phyloP scores from a whole-genome alignment of 306 rosid genomes.

The Ammopiptanthus mongolicus region DNA sequence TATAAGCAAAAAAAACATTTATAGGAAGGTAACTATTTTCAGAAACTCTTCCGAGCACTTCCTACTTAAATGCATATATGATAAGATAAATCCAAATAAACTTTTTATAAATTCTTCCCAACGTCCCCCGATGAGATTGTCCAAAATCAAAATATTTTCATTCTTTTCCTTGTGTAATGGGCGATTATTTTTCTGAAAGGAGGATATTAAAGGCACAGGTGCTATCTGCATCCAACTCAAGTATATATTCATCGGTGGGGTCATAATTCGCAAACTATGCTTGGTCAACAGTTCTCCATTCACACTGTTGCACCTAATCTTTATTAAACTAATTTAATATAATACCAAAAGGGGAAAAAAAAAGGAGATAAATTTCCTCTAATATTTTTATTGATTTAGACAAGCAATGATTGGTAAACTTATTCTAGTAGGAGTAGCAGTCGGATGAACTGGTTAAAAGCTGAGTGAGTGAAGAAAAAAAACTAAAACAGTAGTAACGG shows the following conservation, averaged over 20 bases:
- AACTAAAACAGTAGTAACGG: background rate
- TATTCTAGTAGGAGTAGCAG: background rate
- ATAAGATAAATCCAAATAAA: too few relatives aligned
- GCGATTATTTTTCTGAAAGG: background rate
- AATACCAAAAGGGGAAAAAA: background rate
- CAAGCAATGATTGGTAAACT: background rate
- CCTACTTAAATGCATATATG: too few relatives aligned
- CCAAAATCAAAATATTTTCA: background rate
- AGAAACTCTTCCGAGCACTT: too few relatives aligned
- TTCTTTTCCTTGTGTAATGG: background rate
- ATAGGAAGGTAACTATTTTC: too few relatives aligned
- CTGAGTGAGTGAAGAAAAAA: background rate
- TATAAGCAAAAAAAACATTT: too few relatives aligned
- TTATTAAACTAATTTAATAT: background rate
- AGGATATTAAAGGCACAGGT: background rate
- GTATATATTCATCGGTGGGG: background rate
- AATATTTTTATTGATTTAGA: background rate
- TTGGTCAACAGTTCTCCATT: background rate
- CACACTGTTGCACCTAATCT: background rate
- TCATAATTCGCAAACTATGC: background rate
- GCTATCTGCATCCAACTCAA: background rate
- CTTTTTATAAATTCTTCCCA: too few relatives aligned
- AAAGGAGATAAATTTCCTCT: background rate
- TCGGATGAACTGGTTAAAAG: background rate
- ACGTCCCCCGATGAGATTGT: too few relatives aligned